These are phyloP conservation scores for Canavalia gladiata DNA, from an alignment of 306 rosid species.

Conservation along the genomic window DNA sequence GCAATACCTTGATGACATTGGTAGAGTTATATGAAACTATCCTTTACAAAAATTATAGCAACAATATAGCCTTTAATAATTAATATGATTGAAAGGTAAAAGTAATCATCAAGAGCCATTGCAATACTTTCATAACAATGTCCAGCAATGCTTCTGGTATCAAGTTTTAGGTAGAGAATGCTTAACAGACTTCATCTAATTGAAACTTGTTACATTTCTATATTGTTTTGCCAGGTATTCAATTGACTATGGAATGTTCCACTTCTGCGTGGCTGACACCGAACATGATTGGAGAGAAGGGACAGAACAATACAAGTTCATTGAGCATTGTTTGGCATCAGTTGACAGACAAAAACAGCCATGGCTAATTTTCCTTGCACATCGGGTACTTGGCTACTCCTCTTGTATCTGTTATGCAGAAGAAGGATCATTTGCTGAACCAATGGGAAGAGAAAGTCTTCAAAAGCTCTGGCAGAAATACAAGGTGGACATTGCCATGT, in stretches of 20 bases:
- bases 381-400: slow-evolving; percentile 79
- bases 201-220: slow-evolving; percentile 27
- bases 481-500: slow-evolving; percentile 88
- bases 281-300: slow-evolving; percentile 97
- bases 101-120: background rate
- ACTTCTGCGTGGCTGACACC: slow-evolving; percentile 86
- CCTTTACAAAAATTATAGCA: background rate
- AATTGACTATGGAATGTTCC: slow-evolving; percentile 91
- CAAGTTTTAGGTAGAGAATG: background rate
- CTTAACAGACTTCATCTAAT: background rate
- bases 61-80: background rate
- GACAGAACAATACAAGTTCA: slow-evolving; percentile 83
- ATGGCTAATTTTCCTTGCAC: slow-evolving; percentile 89
- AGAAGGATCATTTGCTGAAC: slow-evolving; percentile 93
- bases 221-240: slow-evolving; percentile 66
- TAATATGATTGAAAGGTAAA: slow-evolving; percentile 16
- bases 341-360: slow-evolving; percentile 97
- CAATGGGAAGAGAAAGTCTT: slow-evolving; percentile 92
- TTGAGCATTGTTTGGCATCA: slow-evolving; percentile 80
- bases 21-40: background rate
- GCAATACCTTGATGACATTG: background rate
- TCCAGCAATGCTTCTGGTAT: background rate
- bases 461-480: slow-evolving; percentile 90
- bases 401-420: slow-evolving; percentile 78
- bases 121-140: background rate